Evolutionary conservation across 2,329 filamentous ascomycete genomes (phyloP).

Genomic region (Curvularia sp.): DNA sequence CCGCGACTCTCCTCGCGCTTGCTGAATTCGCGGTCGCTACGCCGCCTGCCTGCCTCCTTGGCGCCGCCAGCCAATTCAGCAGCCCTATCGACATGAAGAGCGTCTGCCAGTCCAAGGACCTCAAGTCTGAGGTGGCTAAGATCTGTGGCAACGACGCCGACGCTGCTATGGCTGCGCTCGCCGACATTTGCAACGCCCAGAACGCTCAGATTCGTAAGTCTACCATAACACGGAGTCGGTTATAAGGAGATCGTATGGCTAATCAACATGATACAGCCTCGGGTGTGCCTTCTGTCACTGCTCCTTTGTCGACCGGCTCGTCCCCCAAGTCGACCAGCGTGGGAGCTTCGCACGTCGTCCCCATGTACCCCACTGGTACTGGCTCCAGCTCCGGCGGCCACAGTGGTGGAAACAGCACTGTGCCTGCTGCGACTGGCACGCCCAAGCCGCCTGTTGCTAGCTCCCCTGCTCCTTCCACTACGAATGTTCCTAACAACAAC

Average conservation of each 20-base stretch:
- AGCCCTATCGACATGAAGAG: conserved; percentile 35
- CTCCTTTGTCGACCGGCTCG: conserved; percentile 19
- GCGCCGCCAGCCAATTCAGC: conserved; percentile 40
- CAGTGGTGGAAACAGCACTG: conserved; percentile 14
- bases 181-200: conserved; percentile 37
- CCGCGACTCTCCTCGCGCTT: conserved; percentile 35
- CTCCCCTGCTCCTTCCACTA: conserved; percentile 19
- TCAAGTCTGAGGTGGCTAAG: conserved; percentile 29
- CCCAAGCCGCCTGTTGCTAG: conserved; percentile 13
- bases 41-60: conserved; percentile 41
- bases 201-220: conserved; percentile 43
- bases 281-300: conserved; percentile 27
- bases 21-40: conserved; percentile 32
- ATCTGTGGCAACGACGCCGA: conserved; percentile 34
- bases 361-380: conserved; percentile 14
- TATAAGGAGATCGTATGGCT: neutral
- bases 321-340: conserved; percentile 20
- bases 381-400: neutral
- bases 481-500: conserved; percentile 22
- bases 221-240: neutral
- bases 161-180: conserved; percentile 36
- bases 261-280: conserved; percentile 18
- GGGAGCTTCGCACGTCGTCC: conserved; percentile 5
- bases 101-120: conserved; percentile 40
- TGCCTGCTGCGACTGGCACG: conserved; percentile 15